A percentile compares a stretch with the other conserved stretches of the same genome.
These are phyloP conservation scores for Pythium periplocum DNA, from an alignment of 352 stramenopile species.

Conservation along the genomic window DNA sequence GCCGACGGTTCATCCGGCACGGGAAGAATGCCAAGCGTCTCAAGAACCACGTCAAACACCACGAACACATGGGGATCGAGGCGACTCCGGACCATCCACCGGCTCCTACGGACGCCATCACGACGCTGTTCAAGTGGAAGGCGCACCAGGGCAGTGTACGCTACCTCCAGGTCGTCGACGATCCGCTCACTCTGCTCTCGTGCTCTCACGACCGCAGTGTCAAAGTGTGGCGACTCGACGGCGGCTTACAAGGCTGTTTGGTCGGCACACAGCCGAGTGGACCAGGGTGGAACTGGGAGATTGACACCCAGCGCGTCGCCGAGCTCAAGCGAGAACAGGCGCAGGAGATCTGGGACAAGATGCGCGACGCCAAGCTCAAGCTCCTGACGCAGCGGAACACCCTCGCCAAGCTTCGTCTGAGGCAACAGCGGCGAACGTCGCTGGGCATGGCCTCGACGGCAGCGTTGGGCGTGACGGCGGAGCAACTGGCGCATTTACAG, in stretches of 20 bases:
- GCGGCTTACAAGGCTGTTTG: constrained; percentile 33
- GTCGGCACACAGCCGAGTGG: neutral
- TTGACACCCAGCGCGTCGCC: constrained; percentile 34
- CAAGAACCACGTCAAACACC: constrained; percentile 25
- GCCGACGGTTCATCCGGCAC: constrained; percentile 57
- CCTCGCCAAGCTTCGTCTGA: neutral
- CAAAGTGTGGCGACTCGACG: constrained; percentile 54
- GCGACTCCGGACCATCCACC: neutral
- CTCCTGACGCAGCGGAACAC: constrained; percentile 16
- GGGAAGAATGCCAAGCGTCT: constrained; percentile 58
- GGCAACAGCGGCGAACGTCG: constrained; percentile 15
- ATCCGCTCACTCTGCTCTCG: constrained; percentile 49
- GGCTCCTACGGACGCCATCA: constrained; percentile 19
- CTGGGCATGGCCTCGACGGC: constrained; percentile 1
- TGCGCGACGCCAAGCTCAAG: constrained; percentile 50
- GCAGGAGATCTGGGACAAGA: constrained; percentile 44
- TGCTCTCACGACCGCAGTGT: constrained; percentile 62
- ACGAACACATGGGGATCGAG: neutral
- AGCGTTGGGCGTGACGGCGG: constrained; percentile 3
- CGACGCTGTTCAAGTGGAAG: constrained; percentile 41
- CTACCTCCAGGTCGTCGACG: constrained; percentile 45
- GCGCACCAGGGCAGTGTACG: constrained; percentile 49
- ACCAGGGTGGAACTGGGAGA: constrained; percentile 36
- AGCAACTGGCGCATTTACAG: neutral
- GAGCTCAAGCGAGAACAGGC: constrained; percentile 44